phyloP scores from a whole-genome alignment of 768 basidiomycete species.

The Lepiota brunneoincarnata region DNA sequence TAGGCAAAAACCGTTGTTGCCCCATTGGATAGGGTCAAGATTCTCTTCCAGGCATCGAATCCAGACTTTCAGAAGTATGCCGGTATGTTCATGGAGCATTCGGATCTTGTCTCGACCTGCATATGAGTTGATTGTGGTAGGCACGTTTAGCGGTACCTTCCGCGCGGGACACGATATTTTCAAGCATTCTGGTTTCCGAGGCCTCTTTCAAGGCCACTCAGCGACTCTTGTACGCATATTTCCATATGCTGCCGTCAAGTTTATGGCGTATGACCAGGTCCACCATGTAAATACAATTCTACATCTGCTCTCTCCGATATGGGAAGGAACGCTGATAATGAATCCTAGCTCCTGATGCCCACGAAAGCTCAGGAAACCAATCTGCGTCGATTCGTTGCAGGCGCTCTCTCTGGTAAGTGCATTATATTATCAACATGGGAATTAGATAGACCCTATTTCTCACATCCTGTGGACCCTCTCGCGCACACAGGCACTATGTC shows the following conservation, averaged over 20 bases:
- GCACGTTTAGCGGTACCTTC: constrained; percentile 84
- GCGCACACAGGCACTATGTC: constrained; percentile 67
- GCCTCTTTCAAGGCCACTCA: constrained; percentile 94
- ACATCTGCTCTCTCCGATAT: background rate
- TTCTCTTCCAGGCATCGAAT: constrained; percentile 96
- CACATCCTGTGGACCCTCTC: background rate
- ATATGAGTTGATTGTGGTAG: constrained; percentile 33
- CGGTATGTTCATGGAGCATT: constrained; percentile 47
- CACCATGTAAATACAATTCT: constrained; percentile 55
- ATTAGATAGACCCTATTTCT: background rate
- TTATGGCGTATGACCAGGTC: constrained; percentile 91
- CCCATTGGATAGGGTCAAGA: constrained; percentile 96
- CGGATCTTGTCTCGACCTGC: constrained; percentile 2
- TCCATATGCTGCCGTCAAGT: constrained; percentile 96
- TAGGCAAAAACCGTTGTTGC: constrained; percentile 95
- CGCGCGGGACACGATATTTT: constrained; percentile 76
- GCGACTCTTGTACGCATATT: constrained; percentile 92
- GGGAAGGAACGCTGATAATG: background rate
- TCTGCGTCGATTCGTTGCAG: constrained; percentile 76
- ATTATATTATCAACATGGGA: background rate
- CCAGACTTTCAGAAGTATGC: constrained; percentile 93
- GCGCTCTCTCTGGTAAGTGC: constrained; percentile 77
- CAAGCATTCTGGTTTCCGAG: constrained; percentile 62
- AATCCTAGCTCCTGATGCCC: constrained; percentile 76
- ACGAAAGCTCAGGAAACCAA: constrained; percentile 77